Percentiles rank a stretch among this genome's conserved stretches.
Conservation (phyloP, 495 filamentous ascomycete genomes). For the Chaetomium cochliodes region DNA sequence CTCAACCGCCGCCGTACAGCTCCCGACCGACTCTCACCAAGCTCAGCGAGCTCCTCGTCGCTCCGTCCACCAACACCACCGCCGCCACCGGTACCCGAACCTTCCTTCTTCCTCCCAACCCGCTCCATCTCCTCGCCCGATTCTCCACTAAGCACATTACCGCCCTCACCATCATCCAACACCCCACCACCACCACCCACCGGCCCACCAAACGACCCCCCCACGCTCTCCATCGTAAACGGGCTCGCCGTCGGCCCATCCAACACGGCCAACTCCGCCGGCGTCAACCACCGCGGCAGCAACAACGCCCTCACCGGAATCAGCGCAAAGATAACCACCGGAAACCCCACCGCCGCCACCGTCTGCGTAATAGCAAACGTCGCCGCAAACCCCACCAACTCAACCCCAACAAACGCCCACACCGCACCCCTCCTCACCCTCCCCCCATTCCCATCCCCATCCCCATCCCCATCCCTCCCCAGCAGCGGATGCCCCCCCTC, state of each 20-base stretch:
- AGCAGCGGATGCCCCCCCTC: constrained; percentile 62
- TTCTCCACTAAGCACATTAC: not conserved
- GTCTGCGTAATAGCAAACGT: constrained; percentile 97
- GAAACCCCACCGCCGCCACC: constrained; percentile 91
- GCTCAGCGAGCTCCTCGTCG: constrained; percentile 39
- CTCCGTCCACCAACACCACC: constrained; percentile 21
- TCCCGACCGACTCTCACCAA: constrained; percentile 29
- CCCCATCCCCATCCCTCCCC: constrained; percentile 23
- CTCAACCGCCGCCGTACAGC: constrained; percentile 17
- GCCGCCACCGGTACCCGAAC: not conserved
- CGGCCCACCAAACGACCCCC: constrained; percentile 59
- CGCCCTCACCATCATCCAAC: not conserved
- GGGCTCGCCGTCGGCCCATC: constrained; percentile 80
- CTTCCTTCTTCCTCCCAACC: constrained; percentile 18
- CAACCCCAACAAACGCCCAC: constrained; percentile 74
- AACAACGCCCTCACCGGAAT: constrained; percentile 74
- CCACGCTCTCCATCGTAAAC: constrained; percentile 83
- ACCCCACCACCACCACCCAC: constrained; percentile 4
- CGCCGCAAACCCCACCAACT: constrained; percentile 75
- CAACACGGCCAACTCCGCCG: constrained; percentile 65
- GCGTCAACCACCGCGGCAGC: constrained; percentile 67
- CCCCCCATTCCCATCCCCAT: constrained; percentile 31
- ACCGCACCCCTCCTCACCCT: constrained; percentile 61
- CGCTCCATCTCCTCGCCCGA: constrained; percentile 9
- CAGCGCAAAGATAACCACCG: constrained; percentile 76